Evolutionary conservation across 2,329 filamentous ascomycete genomes (phyloP).

Genomic region (Ophiostoma triangulosporum): DNA sequence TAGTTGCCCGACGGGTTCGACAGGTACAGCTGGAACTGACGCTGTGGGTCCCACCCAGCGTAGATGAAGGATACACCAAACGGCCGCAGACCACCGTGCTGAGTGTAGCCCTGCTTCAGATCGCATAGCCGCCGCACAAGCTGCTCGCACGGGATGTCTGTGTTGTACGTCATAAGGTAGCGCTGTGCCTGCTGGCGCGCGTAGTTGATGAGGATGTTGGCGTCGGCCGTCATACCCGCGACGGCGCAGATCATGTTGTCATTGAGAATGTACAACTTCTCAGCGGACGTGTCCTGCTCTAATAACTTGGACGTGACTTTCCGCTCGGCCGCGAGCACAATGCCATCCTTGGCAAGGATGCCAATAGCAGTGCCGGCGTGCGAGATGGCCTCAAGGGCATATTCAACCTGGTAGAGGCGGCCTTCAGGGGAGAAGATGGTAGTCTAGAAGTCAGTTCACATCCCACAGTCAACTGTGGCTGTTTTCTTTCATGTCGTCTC

Average conservation of each 20-base stretch:
- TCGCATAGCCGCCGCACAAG: constrained; percentile 93
- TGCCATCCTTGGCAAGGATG: constrained; percentile 94
- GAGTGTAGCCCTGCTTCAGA: constrained; percentile 97
- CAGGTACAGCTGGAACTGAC: constrained; percentile 97
- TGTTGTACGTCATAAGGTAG: constrained; percentile 98
- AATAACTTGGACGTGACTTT: constrained; percentile 99
- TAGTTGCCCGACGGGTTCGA: constrained; percentile 99
- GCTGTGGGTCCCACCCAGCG: constrained; percentile 88
- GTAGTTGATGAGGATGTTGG: constrained; percentile 99
- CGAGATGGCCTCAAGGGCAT: constrained; percentile 96
- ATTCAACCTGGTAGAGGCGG: constrained; percentile 97
- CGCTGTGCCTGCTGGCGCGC: constrained; percentile 92
- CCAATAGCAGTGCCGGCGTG: constrained; percentile 94
- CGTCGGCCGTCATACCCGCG: constrained; percentile 96
- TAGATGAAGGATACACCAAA: constrained; percentile 99
- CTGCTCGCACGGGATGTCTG: constrained; percentile 98
- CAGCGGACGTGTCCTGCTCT: constrained; percentile 97
- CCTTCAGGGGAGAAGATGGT: constrained; percentile 99
- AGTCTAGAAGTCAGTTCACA: constrained; percentile 60
- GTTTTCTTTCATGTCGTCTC: neutral
- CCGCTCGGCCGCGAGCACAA: constrained; percentile 92
- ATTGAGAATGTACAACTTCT: constrained; percentile 99
- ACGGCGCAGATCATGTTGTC: constrained; percentile 99
- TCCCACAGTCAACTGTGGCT: too few species aligned
- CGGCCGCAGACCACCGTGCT: constrained; percentile 93